These are phyloP conservation scores for Lactarius hatsudake DNA, from an alignment of 768 basidiomycete species.

Conservation along the genomic window DNA sequence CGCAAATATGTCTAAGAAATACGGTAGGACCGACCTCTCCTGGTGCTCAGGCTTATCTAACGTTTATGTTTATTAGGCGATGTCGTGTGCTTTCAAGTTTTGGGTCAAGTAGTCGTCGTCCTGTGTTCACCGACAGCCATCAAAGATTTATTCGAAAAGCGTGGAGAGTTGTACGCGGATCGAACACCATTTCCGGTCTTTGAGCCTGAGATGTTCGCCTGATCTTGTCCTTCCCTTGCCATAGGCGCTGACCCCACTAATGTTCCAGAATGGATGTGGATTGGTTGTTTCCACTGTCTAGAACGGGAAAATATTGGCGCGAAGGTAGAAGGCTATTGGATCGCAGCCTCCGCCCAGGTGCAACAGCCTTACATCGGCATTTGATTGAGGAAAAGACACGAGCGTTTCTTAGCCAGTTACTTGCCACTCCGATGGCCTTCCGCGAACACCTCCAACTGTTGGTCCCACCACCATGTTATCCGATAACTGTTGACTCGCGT, in stretches of 20 bases:
- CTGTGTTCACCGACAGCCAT: constrained; percentile 2
- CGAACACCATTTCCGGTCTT: constrained; percentile 6
- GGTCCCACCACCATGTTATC: background rate
- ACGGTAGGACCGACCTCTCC: background rate
- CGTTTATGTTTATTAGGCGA: background rate
- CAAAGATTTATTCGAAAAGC: constrained; percentile 16
- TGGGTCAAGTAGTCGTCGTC: constrained; percentile 9
- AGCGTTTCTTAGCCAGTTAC: background rate
- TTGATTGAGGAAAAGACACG: constrained; percentile 12
- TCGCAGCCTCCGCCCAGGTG: constrained; percentile 7
- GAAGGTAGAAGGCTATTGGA: constrained; percentile 1
- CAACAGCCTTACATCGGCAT: background rate
- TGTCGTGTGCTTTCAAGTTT: constrained; percentile 6
- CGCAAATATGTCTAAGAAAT: background rate
- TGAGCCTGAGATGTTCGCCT: background rate
- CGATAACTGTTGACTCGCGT: background rate
- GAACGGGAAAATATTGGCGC: background rate
- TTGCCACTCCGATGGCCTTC: background rate
- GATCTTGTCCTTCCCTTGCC: too few species aligned
- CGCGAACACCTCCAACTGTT: background rate
- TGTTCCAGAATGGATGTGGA: background rate
- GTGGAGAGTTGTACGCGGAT: constrained; percentile 8
- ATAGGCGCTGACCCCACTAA: background rate
- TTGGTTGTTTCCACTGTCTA: background rate
- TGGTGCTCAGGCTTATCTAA: background rate